A percentile compares a stretch with the other conserved stretches of the same genome.
phyloP scores from a whole-genome alignment of 805 yeast species.

The Zygosaccharomyces pseudorouxii region DNA sequence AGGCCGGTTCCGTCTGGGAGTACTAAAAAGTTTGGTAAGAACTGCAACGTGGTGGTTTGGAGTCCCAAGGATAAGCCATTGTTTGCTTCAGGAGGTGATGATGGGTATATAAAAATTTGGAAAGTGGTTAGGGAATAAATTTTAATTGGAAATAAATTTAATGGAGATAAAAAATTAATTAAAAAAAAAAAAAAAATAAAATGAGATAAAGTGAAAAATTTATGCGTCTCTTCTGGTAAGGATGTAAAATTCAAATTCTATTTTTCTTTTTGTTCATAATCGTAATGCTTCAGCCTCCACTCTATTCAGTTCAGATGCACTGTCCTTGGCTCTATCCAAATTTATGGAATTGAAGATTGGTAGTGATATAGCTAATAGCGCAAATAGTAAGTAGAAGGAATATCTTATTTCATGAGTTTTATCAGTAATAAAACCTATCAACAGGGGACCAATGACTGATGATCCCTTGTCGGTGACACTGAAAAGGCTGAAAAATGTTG shows the following conservation, averaged over 20 bases:
- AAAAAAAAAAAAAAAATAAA: too few relatives aligned
- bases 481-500: conserved; percentile 69
- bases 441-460: conserved; percentile 65
- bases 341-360: conserved; percentile 54
- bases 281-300: conserved; percentile 6
- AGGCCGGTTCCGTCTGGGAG: conserved; percentile 15
- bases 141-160: background rate
- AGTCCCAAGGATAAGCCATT: conserved; percentile 43
- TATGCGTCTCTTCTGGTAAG: background rate
- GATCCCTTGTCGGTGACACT: conserved; percentile 80
- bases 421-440: conserved; percentile 71
- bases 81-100: conserved; percentile 87
- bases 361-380: conserved; percentile 49
- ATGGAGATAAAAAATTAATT: background rate
- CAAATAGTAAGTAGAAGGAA: conserved; percentile 60
- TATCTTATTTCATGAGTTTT: conserved; percentile 68
- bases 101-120: conserved; percentile 66
- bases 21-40: conserved; percentile 26
- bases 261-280: background rate
- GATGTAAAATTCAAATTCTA: background rate
- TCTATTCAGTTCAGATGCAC: conserved; percentile 42
- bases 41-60: conserved; percentile 79
- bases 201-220: too few relatives aligned
- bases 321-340: conserved; percentile 56
- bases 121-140: conserved; percentile 36